Evolutionary conservation across 2,329 filamentous ascomycete species (phyloP).

Genomic region (Fusarium sp.): DNA sequence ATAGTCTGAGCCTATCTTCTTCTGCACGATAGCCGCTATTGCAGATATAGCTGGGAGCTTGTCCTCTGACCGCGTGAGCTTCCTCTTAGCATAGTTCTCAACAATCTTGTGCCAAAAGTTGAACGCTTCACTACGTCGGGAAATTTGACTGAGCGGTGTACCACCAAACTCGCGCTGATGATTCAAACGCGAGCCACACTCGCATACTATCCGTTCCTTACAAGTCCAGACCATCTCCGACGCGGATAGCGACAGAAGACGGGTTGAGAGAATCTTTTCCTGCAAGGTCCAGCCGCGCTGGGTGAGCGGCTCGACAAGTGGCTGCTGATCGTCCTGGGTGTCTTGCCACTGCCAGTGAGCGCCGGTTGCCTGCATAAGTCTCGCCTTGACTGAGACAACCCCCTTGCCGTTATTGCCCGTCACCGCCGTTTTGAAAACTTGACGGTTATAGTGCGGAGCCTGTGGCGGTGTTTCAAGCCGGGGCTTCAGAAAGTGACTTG

Average conservation of each 20-base stretch:
- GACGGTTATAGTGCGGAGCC: background rate
- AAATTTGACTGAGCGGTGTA: conserved; percentile 29
- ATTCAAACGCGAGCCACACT: conserved; percentile 43
- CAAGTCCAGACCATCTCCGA: conserved; percentile 37
- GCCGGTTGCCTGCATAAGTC: conserved; percentile 23
- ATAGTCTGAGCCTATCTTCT: conserved; percentile 40
- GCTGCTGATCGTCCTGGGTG: conserved; percentile 2
- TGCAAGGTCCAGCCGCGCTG: conserved; percentile 35
- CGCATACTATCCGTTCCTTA: conserved; percentile 36
- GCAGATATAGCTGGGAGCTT: conserved; percentile 48
- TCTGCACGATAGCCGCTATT: conserved; percentile 41
- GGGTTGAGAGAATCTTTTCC: conserved; percentile 29
- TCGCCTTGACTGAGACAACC: conserved; percentile 13
- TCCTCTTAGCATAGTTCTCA: conserved; percentile 43
- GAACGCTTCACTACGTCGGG: conserved; percentile 33
- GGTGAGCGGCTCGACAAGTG: conserved; percentile 23
- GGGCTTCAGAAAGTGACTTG: conserved; percentile 17
- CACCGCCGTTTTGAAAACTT: background rate
- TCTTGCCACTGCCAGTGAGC: conserved; percentile 35
- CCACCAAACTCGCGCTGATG: conserved; percentile 38
- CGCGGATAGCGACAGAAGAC: conserved; percentile 26
- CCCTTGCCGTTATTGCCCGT: background rate
- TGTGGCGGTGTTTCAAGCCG: background rate
- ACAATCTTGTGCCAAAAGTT: conserved; percentile 46
- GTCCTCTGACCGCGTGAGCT: conserved; percentile 39